Base-by-base conservation (phyloP, 2,329 filamentous ascomycete genomes). In the Podosphaera fusca region DNA sequence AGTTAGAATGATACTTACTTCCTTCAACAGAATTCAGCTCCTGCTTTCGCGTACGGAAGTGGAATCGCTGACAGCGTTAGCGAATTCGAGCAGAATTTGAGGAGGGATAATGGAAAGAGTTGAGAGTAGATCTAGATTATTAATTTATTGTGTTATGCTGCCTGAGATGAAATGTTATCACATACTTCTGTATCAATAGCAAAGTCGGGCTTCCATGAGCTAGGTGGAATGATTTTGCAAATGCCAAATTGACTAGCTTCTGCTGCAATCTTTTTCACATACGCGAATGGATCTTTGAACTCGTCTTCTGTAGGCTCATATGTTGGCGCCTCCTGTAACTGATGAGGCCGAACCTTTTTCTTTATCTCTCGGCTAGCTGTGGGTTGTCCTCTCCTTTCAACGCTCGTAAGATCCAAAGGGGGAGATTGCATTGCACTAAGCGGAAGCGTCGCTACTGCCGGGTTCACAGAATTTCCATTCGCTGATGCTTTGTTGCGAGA, bases 1-100 rank as follows among this genome's bases (percentile, higher is more conserved):
- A 36, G 40, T 21, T 4, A 31, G 33, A 51, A 33, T 14, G 31
- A 46, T 56, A 76, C 81, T 71, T 79, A 94, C 88, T 92, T 76
- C 92, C 92, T 84, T 98, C 92, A 54, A 96, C 87, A 14, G 89
- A 94, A 70, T 98, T 98, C 60, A 98, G 75, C 70, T 96, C 90
- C 69, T 98, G 92, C 68, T 94, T 88, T 67, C 92, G 81, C 12
- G 92, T 98, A 62, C 88, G 82, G 68, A 98, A 98, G 69, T 98
- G 92, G 66, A 98, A 98, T 70, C 82, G 86, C 89, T 95, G 67
- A 62, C 60, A 21, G 46, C 56, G 59, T 69, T 59, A 69, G 66
- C 58, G 4, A 8, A 52, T 12, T 49, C 4, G 9, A 29, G 38
- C 5, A 42, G 3, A 12, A 14, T 12, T 42, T 7, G 38, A 42